Conservation (phyloP, 2,329 filamentous ascomycete genomes). For the Dryadomyces quercivorus region DNA sequence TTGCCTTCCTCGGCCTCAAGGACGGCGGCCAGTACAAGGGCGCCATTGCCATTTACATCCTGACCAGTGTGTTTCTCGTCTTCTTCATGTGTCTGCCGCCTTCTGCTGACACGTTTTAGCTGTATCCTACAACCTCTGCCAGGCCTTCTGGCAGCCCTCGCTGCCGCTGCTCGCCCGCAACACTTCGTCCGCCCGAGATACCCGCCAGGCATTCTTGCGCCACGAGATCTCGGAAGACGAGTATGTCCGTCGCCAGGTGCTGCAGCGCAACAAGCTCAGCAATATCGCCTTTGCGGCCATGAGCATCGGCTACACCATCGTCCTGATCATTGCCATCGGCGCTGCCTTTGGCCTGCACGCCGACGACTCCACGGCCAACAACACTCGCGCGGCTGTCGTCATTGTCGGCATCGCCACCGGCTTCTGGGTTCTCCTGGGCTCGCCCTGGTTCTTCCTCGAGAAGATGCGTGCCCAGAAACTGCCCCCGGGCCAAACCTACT, state of each 20-base stretch:
- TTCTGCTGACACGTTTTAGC: background rate
- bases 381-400: conserved; percentile 1
- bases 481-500: background rate
- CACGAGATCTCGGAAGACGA: background rate
- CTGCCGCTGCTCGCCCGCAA: conserved; percentile 1
- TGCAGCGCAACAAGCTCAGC: conserved; percentile 3
- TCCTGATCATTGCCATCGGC: conserved; percentile 2
- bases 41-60: conserved; percentile 1
- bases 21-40: background rate
- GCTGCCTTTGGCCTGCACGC: conserved; percentile 1
- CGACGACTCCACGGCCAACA: background rate
- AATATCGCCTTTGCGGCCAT: conserved; percentile 1
- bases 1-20: conserved; percentile 2
- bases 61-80: background rate
- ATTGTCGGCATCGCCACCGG: conserved; percentile 1
- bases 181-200: background rate
- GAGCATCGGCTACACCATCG: conserved; percentile 1
- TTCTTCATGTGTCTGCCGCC: too few relatives aligned
- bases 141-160: conserved; percentile 2
- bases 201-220: background rate
- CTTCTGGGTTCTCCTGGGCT: conserved; percentile 5
- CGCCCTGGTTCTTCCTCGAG: conserved; percentile 15
- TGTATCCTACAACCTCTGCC: conserved; percentile 2
- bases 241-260: conserved; percentile 1
- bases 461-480: conserved; percentile 13